Base-by-base conservation (phyloP, 257 asterid genomes). In the Henckelia pumila region DNA sequence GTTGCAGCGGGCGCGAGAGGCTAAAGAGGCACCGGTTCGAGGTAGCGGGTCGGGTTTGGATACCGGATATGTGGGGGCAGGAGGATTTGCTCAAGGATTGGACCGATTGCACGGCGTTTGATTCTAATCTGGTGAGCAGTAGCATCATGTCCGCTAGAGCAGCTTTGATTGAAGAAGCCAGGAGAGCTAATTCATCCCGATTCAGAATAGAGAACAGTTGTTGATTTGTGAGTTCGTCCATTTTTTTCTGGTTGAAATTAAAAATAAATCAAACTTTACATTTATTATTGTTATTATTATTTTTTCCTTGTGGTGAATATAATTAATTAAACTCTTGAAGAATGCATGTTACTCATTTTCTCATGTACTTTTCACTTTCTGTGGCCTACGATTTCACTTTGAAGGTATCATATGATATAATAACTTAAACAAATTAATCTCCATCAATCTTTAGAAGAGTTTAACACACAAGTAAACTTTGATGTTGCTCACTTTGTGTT, bases 41-140 rank as follows among this genome's bases (percentile, higher is more conserved):
- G 66, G 84, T 87, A 25, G 92, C 92, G 71, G 96, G 95, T 73
- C 88, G 75, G 70, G 98, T 87, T 0, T 86, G 96, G 98, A 84
- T 92, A 60, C 98, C 98, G 66, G 98, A 92, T 19, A 84, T 80
- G 68, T 92, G 96, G 98, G 96, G 95, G 0, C 90, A 89, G 71
- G 98, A 92, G 65, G 81, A 71, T 35, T 58, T 85, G 29, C 90
- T 92, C 2, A 83, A 89, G 76, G 98, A 85, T 22, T 89, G 94
- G 98, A 75, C 76, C 50, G 98, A 92, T 60, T 87, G 95, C 25
- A 70, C 82, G 53, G 81, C 82, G 16, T 87, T 89, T 64, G 98
- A 92, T 72, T 83, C 85, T 4, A 66, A 86, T 0, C 66, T 87
- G 66, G 78, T 83, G 53, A 78, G 79, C 53, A 76, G 73, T 71